Percentiles rank a stretch among this genome's conserved stretches.
Conservation (phyloP, 106 monocot genomes). For the Acorus gramineus region DNA sequence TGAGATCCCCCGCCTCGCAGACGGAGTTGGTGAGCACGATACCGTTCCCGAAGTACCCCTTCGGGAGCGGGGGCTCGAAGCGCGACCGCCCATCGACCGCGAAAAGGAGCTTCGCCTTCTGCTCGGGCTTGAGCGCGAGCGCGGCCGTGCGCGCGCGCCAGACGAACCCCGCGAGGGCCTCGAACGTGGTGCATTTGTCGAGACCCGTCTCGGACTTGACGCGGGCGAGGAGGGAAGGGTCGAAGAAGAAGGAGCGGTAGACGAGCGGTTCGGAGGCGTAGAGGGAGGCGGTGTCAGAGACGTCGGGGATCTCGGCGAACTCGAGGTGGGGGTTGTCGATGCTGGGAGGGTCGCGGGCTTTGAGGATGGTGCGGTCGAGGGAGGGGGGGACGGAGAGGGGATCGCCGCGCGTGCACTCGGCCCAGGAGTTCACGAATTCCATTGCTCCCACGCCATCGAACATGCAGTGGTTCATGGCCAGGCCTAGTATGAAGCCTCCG, state of each 20-base stretch:
- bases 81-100: constrained; percentile 34
- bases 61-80: constrained; percentile 36
- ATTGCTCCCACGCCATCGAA: constrained; percentile 32
- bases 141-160: constrained; percentile 35
- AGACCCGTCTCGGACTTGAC: constrained; percentile 21
- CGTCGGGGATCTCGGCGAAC: constrained; percentile 29
- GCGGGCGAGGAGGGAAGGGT: constrained; percentile 10
- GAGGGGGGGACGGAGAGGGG: constrained; percentile 27
- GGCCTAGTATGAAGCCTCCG: constrained; percentile 37
- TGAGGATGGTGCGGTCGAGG: constrained; percentile 37
- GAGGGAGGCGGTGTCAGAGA: constrained; percentile 12
- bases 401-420: constrained; percentile 23
- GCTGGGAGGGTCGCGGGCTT: constrained; percentile 19
- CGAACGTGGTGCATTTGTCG: constrained; percentile 25
- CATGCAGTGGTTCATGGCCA: constrained; percentile 43
- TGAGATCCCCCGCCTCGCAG: constrained; percentile 29
- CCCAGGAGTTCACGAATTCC: constrained; percentile 42
- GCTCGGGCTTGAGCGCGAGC: constrained; percentile 11
- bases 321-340: constrained; percentile 35
- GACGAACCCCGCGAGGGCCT: constrained; percentile 33
- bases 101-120: constrained; percentile 44
- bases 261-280: constrained; percentile 4
- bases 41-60: constrained; percentile 48
- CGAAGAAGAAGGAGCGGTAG: constrained; percentile 34
- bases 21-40: constrained; percentile 28